These are phyloP conservation scores for Jacaranda copaia DNA, from an alignment of 257 asterid species.

Conservation along the genomic window DNA sequence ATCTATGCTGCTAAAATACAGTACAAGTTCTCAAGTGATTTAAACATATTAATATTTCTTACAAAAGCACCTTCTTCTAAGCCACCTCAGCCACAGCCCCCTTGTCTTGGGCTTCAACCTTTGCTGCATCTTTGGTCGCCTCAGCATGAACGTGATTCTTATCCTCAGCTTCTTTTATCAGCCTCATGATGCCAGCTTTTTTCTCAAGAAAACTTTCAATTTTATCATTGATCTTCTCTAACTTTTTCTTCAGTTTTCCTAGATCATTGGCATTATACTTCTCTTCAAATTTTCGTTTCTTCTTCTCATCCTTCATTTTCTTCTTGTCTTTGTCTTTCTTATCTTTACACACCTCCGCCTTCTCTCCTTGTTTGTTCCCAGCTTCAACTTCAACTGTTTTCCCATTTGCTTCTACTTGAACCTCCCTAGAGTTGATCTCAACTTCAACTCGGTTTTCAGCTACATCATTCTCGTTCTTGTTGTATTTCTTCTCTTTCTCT, in stretches of 20 bases:
- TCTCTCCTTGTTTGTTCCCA: slow-evolving; percentile 35
- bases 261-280: slow-evolving; percentile 48
- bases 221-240: slow-evolving; percentile 60
- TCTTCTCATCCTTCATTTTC: slow-evolving; percentile 61
- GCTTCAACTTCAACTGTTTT: slow-evolving; percentile 33
- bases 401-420: slow-evolving; percentile 43
- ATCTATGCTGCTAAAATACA: not conserved
- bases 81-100: slow-evolving; percentile 32
- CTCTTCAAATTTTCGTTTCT: slow-evolving; percentile 55
- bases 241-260: slow-evolving; percentile 57
- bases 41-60: slow-evolving; percentile 10
- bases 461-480: slow-evolving; percentile 6
- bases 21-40: not conserved
- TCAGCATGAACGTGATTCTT: slow-evolving; percentile 41
- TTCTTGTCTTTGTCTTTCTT: slow-evolving; percentile 48
- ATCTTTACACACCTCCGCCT: slow-evolving; percentile 40
- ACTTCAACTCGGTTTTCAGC: slow-evolving; percentile 11
- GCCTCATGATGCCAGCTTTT: slow-evolving; percentile 58
- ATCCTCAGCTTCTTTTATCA: slow-evolving; percentile 61
- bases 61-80: slow-evolving; percentile 26
- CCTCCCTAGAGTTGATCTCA: slow-evolving; percentile 47
- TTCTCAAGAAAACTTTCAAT: slow-evolving; percentile 54
- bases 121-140: slow-evolving; percentile 37
- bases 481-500: slow-evolving; percentile 20
- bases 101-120: slow-evolving; percentile 30